phyloP scores from a whole-genome alignment of 257 asterid species.

The Ajuga chamaepitys region DNA sequence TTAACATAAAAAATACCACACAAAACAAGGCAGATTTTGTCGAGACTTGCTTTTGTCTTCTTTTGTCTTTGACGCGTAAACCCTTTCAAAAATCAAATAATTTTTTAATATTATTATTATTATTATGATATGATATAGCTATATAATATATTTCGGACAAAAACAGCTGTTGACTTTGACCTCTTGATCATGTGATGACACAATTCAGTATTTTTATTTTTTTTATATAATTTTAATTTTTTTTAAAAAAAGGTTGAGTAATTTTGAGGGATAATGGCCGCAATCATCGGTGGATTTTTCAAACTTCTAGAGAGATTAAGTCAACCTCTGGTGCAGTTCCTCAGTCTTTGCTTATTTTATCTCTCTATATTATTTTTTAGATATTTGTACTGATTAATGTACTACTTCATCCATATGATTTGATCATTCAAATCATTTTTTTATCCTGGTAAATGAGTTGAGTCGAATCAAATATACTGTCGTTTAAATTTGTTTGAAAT shows the following conservation, averaged over 20 bases:
- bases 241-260: neutral
- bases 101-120: neutral
- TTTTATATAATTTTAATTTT: neutral
- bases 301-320: slow-evolving; percentile 19
- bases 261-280: slow-evolving; percentile 32
- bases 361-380: neutral
- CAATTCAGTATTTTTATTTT: slow-evolving; percentile 11
- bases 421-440: too few species aligned
- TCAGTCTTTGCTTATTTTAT: neutral
- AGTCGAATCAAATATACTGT: too few species aligned
- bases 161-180: slow-evolving; percentile 58
- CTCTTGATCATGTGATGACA: slow-evolving; percentile 25
- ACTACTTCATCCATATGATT: too few species aligned
- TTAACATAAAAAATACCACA: slow-evolving; percentile 30
- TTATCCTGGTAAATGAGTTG: too few species aligned
- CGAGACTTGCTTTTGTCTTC: slow-evolving; percentile 31
- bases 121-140: neutral
- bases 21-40: slow-evolving; percentile 50
- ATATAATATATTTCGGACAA: neutral
- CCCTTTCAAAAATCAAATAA: slow-evolving; percentile 29
- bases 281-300: slow-evolving; percentile 55
- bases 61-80: slow-evolving; percentile 59
- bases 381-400: too few species aligned
- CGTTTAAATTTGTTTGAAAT: too few species aligned
- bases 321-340: slow-evolving; percentile 25